phyloP scores from a whole-genome alignment of 768 basidiomycete genomes.

The Naganishia vishniacii region DNA sequence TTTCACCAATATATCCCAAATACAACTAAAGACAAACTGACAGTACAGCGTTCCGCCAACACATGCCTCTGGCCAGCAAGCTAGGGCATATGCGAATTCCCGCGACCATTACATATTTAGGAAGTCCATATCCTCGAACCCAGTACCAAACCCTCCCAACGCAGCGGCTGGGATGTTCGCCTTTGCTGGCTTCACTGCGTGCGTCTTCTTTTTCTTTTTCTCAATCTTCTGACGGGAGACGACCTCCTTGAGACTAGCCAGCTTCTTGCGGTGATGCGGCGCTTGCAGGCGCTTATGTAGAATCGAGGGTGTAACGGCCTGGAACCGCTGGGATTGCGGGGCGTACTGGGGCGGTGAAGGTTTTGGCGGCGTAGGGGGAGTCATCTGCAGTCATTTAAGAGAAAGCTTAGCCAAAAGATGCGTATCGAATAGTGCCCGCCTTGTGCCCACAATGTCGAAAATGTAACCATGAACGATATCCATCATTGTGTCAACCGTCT shows the following conservation, averaged over 20 bases:
- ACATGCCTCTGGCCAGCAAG: too few relatives aligned
- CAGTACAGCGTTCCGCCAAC: too few relatives aligned
- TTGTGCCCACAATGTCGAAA: neutral
- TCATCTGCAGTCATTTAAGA: neutral
- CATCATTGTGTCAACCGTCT: conserved; percentile 17
- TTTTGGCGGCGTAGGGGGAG: neutral
- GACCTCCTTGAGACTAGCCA: conserved; percentile 17
- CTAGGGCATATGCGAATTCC: too few relatives aligned
- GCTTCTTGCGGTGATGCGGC: conserved; percentile 18
- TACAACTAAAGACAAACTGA: too few relatives aligned
- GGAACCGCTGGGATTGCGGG: conserved; percentile 13
- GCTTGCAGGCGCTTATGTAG: conserved; percentile 7
- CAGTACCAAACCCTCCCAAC: conserved; percentile 4
- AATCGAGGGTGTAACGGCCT: conserved; percentile 10
- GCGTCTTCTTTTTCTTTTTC: conserved; percentile 18
- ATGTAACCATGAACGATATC: conserved; percentile 16
- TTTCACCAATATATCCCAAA: too few relatives aligned
- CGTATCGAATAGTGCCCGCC: neutral
- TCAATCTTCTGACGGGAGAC: conserved; percentile 11
- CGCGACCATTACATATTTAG: neutral
- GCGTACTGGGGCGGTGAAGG: conserved; percentile 7
- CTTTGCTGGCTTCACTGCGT: neutral
- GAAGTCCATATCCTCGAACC: conserved; percentile 11
- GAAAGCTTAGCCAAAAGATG: neutral
- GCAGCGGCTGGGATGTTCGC: conserved; percentile 5